A percentile compares a stretch with the other conserved stretches of the same genome.
These are phyloP conservation scores for Hymenoscyphus fraxineus DNA, from an alignment of 2,329 filamentous ascomycete genomes.

Conservation along the genomic window DNA sequence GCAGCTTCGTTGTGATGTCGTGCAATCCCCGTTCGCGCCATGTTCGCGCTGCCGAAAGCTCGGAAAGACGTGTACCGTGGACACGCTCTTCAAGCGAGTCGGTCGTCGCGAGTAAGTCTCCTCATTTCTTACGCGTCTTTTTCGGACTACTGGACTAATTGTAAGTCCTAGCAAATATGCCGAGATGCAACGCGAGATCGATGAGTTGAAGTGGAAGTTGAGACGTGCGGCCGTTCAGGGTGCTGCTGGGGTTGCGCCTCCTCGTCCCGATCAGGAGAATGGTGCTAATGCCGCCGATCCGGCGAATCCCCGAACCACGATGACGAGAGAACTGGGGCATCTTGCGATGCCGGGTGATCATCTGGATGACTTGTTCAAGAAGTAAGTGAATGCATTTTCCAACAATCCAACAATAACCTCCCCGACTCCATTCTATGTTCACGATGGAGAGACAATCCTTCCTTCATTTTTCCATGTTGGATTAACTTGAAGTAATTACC, in stretches of 20 bases:
- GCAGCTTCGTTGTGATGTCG: slow-evolving; percentile 13
- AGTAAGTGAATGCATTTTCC: slow-evolving; percentile 34
- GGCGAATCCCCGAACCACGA: slow-evolving; percentile 16
- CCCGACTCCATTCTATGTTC: no score
- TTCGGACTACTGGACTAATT: not conserved
- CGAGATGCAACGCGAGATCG: slow-evolving; percentile 57
- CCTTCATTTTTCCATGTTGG: no score
- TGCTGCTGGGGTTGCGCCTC: slow-evolving; percentile 41
- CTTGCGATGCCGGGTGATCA: slow-evolving; percentile 15
- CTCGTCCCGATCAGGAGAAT: slow-evolving; percentile 36
- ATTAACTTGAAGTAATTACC: no score
- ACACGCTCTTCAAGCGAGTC: slow-evolving; percentile 52
- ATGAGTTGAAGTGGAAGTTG: slow-evolving; percentile 46
- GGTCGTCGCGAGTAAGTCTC: slow-evolving; percentile 48
- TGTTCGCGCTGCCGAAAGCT: slow-evolving; percentile 11
- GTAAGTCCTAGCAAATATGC: slow-evolving; percentile 52
- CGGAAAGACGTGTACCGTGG: slow-evolving; percentile 9
- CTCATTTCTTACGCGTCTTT: not conserved
- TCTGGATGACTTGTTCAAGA: slow-evolving; percentile 39
- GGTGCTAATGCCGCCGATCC: not conserved
- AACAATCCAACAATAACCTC: not conserved
- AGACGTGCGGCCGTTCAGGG: slow-evolving; percentile 40
- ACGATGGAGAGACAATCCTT: no score
- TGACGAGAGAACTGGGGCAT: slow-evolving; percentile 13
- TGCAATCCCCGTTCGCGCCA: slow-evolving; percentile 12